Base-by-base conservation (phyloP, 192 early-diverging fungal species). In the Coemansia sp. region DNA sequence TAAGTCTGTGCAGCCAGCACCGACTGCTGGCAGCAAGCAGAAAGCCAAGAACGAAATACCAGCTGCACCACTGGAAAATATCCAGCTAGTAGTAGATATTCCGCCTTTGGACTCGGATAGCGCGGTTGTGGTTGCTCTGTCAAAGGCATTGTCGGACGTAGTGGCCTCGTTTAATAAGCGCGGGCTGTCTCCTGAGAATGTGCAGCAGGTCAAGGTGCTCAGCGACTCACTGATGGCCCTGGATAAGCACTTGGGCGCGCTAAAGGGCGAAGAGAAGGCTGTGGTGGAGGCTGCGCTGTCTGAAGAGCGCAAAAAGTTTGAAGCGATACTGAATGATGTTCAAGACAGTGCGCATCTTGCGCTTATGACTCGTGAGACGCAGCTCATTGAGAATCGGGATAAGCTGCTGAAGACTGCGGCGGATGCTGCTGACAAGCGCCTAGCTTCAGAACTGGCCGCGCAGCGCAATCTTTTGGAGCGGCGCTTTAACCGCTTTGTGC, bases 401-500 rank as follows among this genome's bases (percentile, higher is more conserved):
- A 60, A 74, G 13, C 66, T 83, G 68, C 82, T 81, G 41, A 50
- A 76, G 56, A 78, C 62, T 19, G 76, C 82, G 27, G 76, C 76
- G 18, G 55, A 43, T 11, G 73, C 74, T 3, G 74, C 83, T 24
- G 73, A 77, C 10, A 71, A 84, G 65, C 82, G 85, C 38, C 82
- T 92, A 49, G 74, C 81, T n/a, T 59, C 69, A 22, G 86, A 88
- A 64, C 84, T 94, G 49, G 48, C 78, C 38, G 68, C 74, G 24
- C 91, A 95, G 70, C 85, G 84, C 38, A 80, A 84, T 54, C 82
- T 88, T 41, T 78, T 94, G 68, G 87, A 94, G 75, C 84, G 89
- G 49, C 83, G 83, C 54, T 98, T 91, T 85, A 78, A 88, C 54
- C 81, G 86, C 32, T 86, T 94, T 68, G 87, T 94, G 69, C 89